phyloP scores from a whole-genome alignment of 768 basidiomycete genomes.

The Amyloporia xantha region DNA sequence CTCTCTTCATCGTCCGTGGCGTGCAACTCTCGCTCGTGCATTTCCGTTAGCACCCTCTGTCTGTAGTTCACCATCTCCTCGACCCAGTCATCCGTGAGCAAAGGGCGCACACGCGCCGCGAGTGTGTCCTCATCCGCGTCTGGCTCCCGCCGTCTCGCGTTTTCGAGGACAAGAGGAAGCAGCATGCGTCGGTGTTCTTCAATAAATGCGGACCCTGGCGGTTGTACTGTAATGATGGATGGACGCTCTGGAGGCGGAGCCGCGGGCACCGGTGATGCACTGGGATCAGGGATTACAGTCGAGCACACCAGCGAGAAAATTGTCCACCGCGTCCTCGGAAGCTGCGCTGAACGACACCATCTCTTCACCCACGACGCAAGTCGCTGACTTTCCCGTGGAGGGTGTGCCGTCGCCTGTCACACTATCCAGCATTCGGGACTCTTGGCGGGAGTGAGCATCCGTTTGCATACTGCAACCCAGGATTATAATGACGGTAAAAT shows the following conservation, averaged over 20 bases:
- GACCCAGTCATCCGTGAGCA: slow-evolving; percentile 16
- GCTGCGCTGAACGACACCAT: neutral
- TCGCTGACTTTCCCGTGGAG: too few relatives aligned
- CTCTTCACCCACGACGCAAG: too few relatives aligned
- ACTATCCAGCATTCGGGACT: too few relatives aligned
- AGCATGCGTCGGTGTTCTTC: slow-evolving; percentile 1
- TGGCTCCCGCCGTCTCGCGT: slow-evolving; percentile 12
- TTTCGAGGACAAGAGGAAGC: slow-evolving; percentile 9
- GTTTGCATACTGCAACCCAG: too few relatives aligned
- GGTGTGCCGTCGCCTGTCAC: too few relatives aligned
- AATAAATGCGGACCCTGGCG: neutral
- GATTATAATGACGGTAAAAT: too few relatives aligned
- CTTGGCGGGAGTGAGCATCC: too few relatives aligned
- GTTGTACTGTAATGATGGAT: too few relatives aligned
- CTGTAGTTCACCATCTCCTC: slow-evolving; percentile 13
- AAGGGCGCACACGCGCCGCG: neutral
- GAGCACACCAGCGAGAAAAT: slow-evolving; percentile 4
- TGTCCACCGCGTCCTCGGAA: slow-evolving; percentile 2
- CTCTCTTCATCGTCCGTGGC: neutral
- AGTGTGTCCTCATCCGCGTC: slow-evolving; percentile 1
- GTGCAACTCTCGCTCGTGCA: neutral
- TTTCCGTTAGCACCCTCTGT: slow-evolving; percentile 4
- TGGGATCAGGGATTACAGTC: neutral
- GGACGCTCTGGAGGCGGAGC: neutral
- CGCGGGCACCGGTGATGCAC: neutral